Evolutionary conservation across 768 basidiomycete genomes (phyloP).

Genomic region (Russula olivacea): DNA sequence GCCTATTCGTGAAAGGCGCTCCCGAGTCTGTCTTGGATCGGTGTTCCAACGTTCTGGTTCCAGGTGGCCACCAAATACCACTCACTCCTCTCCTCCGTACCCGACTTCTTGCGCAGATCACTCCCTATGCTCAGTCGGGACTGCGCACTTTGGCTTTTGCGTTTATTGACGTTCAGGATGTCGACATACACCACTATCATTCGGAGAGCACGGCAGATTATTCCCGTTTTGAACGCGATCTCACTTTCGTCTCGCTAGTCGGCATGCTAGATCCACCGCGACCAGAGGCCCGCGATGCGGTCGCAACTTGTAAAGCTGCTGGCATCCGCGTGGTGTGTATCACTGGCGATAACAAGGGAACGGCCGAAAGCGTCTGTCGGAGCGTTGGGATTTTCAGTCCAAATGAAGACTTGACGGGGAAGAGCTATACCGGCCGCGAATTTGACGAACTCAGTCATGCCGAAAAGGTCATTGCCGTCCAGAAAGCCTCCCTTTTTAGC

Average conservation of each 20-base stretch:
- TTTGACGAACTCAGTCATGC: conserved; percentile 73
- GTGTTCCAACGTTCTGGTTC: conserved; percentile 65
- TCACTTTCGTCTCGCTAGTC: conserved; percentile 92
- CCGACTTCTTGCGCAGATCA: conserved; percentile 56
- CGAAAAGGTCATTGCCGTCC: conserved; percentile 82
- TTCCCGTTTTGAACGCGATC: conserved; percentile 80
- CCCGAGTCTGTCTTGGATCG: conserved; percentile 93
- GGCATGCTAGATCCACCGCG: conserved; percentile 98
- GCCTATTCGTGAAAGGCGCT: conserved; percentile 91
- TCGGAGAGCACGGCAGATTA: conserved; percentile 78
- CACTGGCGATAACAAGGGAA: conserved; percentile 97
- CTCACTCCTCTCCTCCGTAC: conserved; percentile 57
- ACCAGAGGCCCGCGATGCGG: conserved; percentile 81
- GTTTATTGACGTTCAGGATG: conserved; percentile 70
- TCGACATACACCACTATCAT: conserved; percentile 75
- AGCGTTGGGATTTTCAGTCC: conserved; percentile 91
- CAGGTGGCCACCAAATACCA: conserved; percentile 53
- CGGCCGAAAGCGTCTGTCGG: conserved; percentile 94
- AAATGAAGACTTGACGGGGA: conserved; percentile 85
- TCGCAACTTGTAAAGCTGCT: conserved; percentile 86
- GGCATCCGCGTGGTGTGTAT: conserved; percentile 96
- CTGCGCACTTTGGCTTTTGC: conserved; percentile 91
- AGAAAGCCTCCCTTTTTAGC: conserved; percentile 83
- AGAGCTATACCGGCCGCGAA: conserved; percentile 93
- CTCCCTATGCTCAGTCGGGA: conserved; percentile 71